phyloP scores from a whole-genome alignment of 1,139 yeast genomes.

The Pichia sp. region DNA sequence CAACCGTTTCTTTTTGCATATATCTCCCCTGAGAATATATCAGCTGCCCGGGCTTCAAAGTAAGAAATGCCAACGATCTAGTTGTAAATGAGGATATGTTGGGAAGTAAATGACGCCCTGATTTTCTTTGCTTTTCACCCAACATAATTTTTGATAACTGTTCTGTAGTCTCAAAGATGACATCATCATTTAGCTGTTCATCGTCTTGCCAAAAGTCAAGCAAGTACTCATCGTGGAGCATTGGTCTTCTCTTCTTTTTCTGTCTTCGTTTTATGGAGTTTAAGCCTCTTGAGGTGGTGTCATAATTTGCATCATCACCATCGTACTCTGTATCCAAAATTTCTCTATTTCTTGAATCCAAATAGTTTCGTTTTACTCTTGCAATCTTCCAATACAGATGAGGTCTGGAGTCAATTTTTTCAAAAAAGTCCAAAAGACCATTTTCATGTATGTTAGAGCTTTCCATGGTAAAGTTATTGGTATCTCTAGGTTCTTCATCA shows the following conservation, averaged over 20 bases:
- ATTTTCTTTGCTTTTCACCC: slow-evolving; percentile 26
- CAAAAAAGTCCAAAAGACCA: slow-evolving; percentile 34
- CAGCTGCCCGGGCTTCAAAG: slow-evolving; percentile 32
- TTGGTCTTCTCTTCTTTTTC: not conserved
- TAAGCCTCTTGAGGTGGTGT: not conserved
- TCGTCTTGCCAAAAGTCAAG: slow-evolving; percentile 33
- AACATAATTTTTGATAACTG: slow-evolving; percentile 22
- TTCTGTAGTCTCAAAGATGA: slow-evolving; percentile 33
- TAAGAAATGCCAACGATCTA: slow-evolving; percentile 39
- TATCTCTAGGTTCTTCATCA: slow-evolving; percentile 31
- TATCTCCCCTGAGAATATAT: slow-evolving; percentile 17
- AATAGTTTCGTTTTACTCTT: slow-evolving; percentile 15
- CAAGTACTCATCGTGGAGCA: not conserved
- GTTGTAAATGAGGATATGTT: slow-evolving; percentile 47
- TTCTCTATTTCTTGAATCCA: not conserved
- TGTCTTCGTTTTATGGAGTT: not conserved
- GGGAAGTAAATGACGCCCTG: slow-evolving; percentile 33
- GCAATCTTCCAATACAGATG: slow-evolving; percentile 78
- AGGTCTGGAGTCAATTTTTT: slow-evolving; percentile 59
- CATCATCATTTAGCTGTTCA: slow-evolving; percentile 31
- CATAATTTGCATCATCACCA: not conserved
- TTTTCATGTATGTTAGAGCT: slow-evolving; percentile 20
- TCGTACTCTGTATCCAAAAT: not conserved
- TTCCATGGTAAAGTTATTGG: slow-evolving; percentile 20
- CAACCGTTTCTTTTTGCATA: slow-evolving; percentile 21